Base-by-base conservation (phyloP, 768 basidiomycete species). In the Podaxis sp. region DNA sequence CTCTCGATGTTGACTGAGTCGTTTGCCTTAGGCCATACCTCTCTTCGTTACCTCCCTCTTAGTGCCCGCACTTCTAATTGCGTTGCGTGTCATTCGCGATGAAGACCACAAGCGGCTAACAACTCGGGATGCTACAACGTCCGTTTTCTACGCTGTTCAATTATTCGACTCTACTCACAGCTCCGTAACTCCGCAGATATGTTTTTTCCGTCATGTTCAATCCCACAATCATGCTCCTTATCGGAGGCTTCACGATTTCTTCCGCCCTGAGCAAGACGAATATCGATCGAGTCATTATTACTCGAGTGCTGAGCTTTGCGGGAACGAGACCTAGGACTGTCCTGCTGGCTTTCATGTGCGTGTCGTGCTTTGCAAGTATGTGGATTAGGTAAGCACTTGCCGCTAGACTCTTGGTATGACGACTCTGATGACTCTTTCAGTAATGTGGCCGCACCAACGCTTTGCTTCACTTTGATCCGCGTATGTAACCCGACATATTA, bases 341-440 rank as follows among this genome's bases (percentile, higher is more conserved):
- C 3, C 78, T 99, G 7, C 83, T 99, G 50, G 89, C 94, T 0
- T 93, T 98, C 73, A 98, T 98, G 97, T 86, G 80, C 49, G 95
- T 99, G 17, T 91, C 95, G 2, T 98, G 95, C 70, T 99, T 99
- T 72, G 94, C 96, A 2, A 95, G 93, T 74, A 99, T 98, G 96
- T 98, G 95, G 97, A 98, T 99, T 69, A 95, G 91, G 90, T 89
- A 59, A 50, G 75, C 65, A 41, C 36, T 46, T 52, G 3, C 38
- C 53, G 43, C 57, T 29, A 24, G 5, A 27, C 43, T 50, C 50
- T 17, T 27, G 41, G 54, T 27, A 29, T 68, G 54, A 57, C 33
- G 46, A 37, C 53, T 59, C 38, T 51, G 47, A 55, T 64, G 57
- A 25, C 24, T 40, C 64, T 38, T 59, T 49, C 57, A 92, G 93